phyloP scores from a whole-genome alignment of 805 yeast genomes.

The Saturnispora ahearnii region DNA sequence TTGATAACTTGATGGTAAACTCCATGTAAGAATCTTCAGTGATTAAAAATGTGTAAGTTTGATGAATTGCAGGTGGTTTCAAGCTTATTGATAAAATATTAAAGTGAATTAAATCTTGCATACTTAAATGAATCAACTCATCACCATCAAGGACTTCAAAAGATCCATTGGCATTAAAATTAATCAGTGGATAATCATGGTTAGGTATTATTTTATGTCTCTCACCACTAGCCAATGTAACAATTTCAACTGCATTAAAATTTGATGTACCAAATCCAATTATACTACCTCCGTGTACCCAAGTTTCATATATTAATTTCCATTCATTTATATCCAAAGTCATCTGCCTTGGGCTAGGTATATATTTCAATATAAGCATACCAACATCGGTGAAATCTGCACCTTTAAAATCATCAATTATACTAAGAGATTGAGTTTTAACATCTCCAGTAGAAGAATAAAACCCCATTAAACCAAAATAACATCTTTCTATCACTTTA shows the following conservation, averaged over 20 bases:
- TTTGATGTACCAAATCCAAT: constrained; percentile 7
- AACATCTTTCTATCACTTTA: not conserved
- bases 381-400: constrained; percentile 7
- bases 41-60: not conserved
- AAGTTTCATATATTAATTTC: not conserved
- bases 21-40: not conserved
- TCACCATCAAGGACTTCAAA: constrained; percentile 4
- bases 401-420: not conserved
- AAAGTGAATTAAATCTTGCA: constrained; percentile 6
- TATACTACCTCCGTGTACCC: not conserved
- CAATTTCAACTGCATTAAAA: not conserved
- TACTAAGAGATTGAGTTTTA: not conserved
- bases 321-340: not conserved
- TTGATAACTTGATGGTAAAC: not conserved
- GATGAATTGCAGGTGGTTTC: not conserved
- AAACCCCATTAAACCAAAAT: not conserved
- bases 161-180: not conserved
- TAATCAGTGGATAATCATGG: constrained; percentile 6
- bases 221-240: not conserved
- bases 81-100: not conserved
- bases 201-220: constrained; percentile 1
- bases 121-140: not conserved
- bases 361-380: not conserved
- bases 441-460: not conserved
- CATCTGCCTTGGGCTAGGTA: constrained; percentile 2